Base-by-base conservation (phyloP, 31 red algal species). In the Asparagopsis taxiformis region DNA sequence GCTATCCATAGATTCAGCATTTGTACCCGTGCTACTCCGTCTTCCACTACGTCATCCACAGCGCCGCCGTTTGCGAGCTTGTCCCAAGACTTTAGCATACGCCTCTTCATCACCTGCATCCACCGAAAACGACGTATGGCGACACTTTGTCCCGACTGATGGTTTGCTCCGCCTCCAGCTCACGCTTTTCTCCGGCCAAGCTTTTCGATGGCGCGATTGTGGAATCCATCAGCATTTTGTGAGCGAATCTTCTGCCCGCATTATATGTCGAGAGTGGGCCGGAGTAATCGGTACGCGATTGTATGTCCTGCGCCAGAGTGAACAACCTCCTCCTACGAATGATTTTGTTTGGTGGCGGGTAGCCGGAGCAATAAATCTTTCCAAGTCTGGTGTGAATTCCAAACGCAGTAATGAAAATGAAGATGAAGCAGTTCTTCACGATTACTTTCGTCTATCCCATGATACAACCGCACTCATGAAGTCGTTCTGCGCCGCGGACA, bases 141-240 rank as follows among this genome's bases (percentile, higher is more conserved):
- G 58, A 34, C 26, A 39, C 20, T 37, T 74, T 2, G 54, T 50
- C 41, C 68, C 65, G 33, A 26, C 68, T 50, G 85, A 89, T 59
- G 57, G 65, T 16, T 80, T 56, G 49, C 46, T 86, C 31, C 63
- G 74, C n/a, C 57, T 93, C 19, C 43, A 25, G 0, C 74, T 80
- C 17, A 85, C 80, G 22, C 80, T 93, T 10, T 31, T 11, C 15
- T 55, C 55, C 68, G 90, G 90, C 31, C 80, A 93, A 50, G 52
- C 90, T 3, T 93, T 93, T 51, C 81, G 82, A 25, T 93, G 81
- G 90, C 49, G 34, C 50, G 36, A 72, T 36, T 28, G 54, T 13
- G 71, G 73, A 20, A 43, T 56, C 11, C 46, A 23, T 24, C 55
- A 54, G 19, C 63, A 43, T n/a, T n/a, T n/a, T n/a, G n/a, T n/a